A percentile compares a stretch with the other conserved stretches of the same genome.
Evolutionary conservation across 345 rosid species (phyloP).

Genomic region (Eucalyptus fibrosa): DNA sequence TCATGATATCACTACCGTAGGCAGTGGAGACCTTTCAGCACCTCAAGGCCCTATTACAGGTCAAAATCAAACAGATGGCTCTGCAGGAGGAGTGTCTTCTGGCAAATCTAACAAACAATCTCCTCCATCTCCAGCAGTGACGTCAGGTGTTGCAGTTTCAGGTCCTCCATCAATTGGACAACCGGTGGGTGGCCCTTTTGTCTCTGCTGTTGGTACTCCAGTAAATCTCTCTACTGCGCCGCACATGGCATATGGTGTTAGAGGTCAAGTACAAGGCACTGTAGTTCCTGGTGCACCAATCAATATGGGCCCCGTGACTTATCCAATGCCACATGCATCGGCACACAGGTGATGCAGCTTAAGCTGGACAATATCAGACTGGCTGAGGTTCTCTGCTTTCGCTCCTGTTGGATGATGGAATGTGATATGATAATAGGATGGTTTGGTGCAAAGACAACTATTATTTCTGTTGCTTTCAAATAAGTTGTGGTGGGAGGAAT

Average conservation of each 20-base stretch:
- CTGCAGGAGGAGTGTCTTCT: neutral
- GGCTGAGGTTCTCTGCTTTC: neutral
- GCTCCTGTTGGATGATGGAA: neutral
- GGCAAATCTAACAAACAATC: neutral
- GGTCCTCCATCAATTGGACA: neutral
- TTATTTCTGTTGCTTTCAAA: neutral
- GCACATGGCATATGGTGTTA: neutral
- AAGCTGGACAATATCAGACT: neutral
- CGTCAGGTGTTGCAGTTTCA: neutral
- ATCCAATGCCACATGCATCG: neutral
- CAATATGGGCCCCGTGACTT: neutral
- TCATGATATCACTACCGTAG: conserved; percentile 4
- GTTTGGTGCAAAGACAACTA: neutral
- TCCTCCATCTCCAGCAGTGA: neutral
- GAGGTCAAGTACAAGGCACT: neutral
- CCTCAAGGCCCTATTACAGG: conserved; percentile 4
- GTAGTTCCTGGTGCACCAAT: neutral
- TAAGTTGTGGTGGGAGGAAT: neutral
- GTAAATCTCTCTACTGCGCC: neutral
- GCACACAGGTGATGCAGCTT: neutral
- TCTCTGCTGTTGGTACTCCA: conserved; percentile 4
- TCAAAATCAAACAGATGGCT: neutral
- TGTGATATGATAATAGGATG: neutral
- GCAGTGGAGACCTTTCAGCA: neutral
- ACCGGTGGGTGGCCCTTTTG: neutral